phyloP scores from a whole-genome alignment of 1,284 basidiomycete species.

The Ustilago loliicola region DNA sequence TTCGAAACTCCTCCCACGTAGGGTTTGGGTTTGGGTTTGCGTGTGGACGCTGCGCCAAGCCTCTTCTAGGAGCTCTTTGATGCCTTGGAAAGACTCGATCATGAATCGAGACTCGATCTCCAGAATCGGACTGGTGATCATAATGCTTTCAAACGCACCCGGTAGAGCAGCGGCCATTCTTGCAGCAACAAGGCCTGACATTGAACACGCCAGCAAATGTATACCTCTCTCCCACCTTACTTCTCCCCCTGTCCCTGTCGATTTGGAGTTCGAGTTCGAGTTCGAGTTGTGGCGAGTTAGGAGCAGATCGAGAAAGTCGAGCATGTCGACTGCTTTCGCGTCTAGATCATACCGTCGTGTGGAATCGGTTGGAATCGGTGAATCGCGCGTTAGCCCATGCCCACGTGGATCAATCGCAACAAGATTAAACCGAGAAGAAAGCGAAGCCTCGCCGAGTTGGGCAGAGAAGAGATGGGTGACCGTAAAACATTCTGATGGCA shows the following conservation, averaged over 20 bases:
- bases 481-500: constrained; percentile 31
- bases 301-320: constrained; percentile 7
- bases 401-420: constrained; percentile 29
- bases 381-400: constrained; percentile 23
- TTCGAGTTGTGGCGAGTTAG: too few relatives aligned
- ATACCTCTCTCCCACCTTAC: constrained; percentile 14
- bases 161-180: constrained; percentile 22
- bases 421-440: constrained; percentile 20
- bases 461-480: constrained; percentile 29
- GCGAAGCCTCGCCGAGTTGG: constrained; percentile 16
- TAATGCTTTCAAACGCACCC: constrained; percentile 7
- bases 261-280: too few relatives aligned
- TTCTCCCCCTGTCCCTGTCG: too few relatives aligned
- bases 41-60: constrained; percentile 10
- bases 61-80: constrained; percentile 29
- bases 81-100: constrained; percentile 33
- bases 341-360: constrained; percentile 28
- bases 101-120: constrained; percentile 25
- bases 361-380: constrained; percentile 8
- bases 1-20: not conserved
- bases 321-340: constrained; percentile 24
- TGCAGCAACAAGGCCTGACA: constrained; percentile 25
- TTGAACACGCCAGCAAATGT: constrained; percentile 25
- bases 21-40: too few relatives aligned
- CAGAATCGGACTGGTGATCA: constrained; percentile 25